Conservation (phyloP, 345 rosid genomes). For the Euclidium syriacum region DNA sequence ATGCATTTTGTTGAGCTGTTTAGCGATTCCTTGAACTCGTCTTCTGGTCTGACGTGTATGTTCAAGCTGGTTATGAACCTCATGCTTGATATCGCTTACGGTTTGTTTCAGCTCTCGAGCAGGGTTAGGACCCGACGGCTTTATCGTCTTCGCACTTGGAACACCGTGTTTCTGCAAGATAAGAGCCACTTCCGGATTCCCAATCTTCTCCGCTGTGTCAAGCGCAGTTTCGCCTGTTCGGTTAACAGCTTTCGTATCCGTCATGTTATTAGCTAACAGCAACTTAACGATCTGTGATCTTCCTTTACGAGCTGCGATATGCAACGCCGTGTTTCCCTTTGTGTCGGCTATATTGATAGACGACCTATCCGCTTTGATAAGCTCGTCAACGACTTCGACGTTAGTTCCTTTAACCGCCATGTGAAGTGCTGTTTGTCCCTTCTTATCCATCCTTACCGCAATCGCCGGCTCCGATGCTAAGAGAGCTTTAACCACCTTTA, state of each 20-base stretch:
- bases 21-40: constrained; percentile 76
- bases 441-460: constrained; percentile 58
- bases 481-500: constrained; percentile 57
- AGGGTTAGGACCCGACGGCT: constrained; percentile 42
- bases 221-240: constrained; percentile 64
- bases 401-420: constrained; percentile 87
- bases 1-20: constrained; percentile 76
- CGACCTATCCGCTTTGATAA: constrained; percentile 55
- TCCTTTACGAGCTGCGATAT: constrained; percentile 75
- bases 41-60: constrained; percentile 72
- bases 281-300: constrained; percentile 66
- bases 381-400: constrained; percentile 51
- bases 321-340: constrained; percentile 70
- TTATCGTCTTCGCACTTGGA: constrained; percentile 50
- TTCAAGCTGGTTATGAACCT: constrained; percentile 82
- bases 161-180: constrained; percentile 65
- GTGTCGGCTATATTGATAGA: constrained; percentile 56
- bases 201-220: constrained; percentile 79
- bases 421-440: constrained; percentile 90
- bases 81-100: constrained; percentile 83
- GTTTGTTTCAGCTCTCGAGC: constrained; percentile 77
- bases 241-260: constrained; percentile 47
- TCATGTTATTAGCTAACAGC: constrained; percentile 44
- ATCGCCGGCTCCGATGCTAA: constrained; percentile 49
- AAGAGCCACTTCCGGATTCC: constrained; percentile 42